These are phyloP conservation scores for Rhodotorula kratochvilovae DNA, from an alignment of 768 basidiomycete genomes.

Conservation along the genomic window DNA sequence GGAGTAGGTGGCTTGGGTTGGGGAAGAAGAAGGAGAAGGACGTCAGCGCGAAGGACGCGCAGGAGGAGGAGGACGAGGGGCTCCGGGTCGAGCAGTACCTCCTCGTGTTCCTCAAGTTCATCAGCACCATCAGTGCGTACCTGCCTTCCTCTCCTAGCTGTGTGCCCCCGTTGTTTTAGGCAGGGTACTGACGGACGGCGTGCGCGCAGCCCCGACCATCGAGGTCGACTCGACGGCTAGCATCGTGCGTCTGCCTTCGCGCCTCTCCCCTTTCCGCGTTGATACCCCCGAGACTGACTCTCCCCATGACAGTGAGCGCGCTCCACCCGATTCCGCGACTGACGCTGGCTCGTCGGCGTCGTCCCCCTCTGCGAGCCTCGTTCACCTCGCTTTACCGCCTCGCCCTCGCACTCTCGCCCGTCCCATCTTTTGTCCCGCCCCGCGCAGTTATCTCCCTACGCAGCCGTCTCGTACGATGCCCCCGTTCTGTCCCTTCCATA, in stretches of 20 bases:
- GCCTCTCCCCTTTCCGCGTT: no score
- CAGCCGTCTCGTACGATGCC: no score
- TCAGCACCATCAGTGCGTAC: constrained; percentile 47
- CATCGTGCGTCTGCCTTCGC: constrained; percentile 36
- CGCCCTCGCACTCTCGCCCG: no score
- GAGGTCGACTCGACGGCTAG: constrained; percentile 88
- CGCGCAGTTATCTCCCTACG: no score
- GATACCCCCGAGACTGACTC: no score
- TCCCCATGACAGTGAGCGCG: no score
- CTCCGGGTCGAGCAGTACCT: constrained; percentile 97
- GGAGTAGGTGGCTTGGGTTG: constrained; percentile 55
- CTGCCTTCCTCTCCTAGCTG: background rate
- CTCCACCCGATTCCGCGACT: no score
- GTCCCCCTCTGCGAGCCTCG: no score
- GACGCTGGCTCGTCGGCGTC: no score
- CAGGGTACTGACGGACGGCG: background rate
- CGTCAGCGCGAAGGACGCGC: constrained; percentile 45
- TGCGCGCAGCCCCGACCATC: constrained; percentile 51
- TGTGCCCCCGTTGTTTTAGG: background rate
- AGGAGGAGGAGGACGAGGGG: constrained; percentile 55
- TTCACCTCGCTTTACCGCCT: no score
- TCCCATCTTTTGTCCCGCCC: no score
- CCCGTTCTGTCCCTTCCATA: no score
- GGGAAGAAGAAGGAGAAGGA: constrained; percentile 66
- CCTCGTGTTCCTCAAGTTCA: constrained; percentile 98